Conservation (phyloP, 2,329 filamentous ascomycete genomes). For the Polytolypa hystricis region DNA sequence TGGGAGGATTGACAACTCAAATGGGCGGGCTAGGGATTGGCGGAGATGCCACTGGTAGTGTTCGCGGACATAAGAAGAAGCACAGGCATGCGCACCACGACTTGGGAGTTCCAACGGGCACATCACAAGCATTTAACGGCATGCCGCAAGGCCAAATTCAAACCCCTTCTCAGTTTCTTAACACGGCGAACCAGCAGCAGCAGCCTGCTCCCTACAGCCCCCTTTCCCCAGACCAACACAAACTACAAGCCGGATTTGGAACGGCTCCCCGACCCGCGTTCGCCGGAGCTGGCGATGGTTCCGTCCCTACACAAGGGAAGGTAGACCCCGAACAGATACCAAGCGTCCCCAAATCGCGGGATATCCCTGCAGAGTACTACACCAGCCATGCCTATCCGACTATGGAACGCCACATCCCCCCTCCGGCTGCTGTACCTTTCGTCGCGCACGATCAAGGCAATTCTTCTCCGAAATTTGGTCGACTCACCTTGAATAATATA, state of each 20-base stretch:
- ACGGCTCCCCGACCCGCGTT: slow-evolving; percentile 22
- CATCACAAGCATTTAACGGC: slow-evolving; percentile 59
- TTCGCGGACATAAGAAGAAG: slow-evolving; percentile 65
- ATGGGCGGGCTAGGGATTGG: slow-evolving; percentile 67
- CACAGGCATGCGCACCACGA: slow-evolving; percentile 86
- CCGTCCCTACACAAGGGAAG: slow-evolving; percentile 56
- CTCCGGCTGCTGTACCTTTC: slow-evolving; percentile 77
- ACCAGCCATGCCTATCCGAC: slow-evolving; percentile 84
- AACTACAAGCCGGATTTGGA: slow-evolving; percentile 25
- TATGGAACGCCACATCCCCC: slow-evolving; percentile 86
- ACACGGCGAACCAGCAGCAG: slow-evolving; percentile 38
- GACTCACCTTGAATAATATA: slow-evolving; percentile 87
- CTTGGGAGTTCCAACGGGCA: slow-evolving; percentile 60
- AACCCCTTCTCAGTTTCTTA: slow-evolving; percentile 44
- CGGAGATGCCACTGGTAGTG: slow-evolving; percentile 28
- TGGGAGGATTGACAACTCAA: slow-evolving; percentile 46
- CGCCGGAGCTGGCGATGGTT: slow-evolving; percentile 38
- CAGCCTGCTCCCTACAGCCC: slow-evolving; percentile 22
- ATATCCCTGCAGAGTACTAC: slow-evolving; percentile 72
- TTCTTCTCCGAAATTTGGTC: slow-evolving; percentile 84
- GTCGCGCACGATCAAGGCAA: slow-evolving; percentile 95
- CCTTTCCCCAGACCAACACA: slow-evolving; percentile 17
- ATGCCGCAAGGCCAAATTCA: slow-evolving; percentile 49
- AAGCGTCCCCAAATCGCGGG: slow-evolving; percentile 76
- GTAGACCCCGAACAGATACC: slow-evolving; percentile 90